Conservation (phyloP, 2,329 filamentous ascomycete genomes). For the Colletotrichum phormii region DNA sequence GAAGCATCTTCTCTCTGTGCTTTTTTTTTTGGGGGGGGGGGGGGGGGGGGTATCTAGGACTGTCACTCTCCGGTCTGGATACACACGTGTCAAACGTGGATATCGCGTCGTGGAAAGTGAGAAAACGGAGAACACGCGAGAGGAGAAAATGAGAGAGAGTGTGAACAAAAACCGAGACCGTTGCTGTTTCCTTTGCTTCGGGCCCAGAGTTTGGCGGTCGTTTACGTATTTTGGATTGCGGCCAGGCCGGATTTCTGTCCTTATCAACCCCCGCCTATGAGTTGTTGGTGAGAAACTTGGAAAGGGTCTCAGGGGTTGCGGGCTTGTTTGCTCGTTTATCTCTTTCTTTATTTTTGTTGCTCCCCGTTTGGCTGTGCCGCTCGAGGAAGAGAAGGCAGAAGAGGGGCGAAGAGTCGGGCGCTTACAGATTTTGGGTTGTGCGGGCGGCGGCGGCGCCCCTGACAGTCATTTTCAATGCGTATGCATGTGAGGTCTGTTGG, state of each 20-base stretch:
- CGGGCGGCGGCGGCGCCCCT: background rate
- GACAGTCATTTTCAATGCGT: background rate
- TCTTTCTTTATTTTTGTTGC: background rate
- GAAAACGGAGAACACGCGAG: background rate
- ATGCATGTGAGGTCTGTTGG: background rate
- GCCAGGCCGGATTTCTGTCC: background rate
- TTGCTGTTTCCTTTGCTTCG: background rate
- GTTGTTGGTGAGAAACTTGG: background rate
- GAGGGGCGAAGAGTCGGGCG: background rate
- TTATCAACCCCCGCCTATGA: background rate
- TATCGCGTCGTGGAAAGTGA: background rate
- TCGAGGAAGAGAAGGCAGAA: background rate
- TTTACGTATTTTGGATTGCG: constrained; percentile 51
- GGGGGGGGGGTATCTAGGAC: background rate
- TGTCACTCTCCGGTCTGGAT: background rate
- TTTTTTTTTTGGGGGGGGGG: background rate
- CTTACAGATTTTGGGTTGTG: background rate
- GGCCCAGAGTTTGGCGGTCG: background rate
- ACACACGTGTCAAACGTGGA: background rate
- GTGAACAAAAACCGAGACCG: background rate
- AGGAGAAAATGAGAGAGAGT: background rate
- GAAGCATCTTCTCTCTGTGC: background rate
- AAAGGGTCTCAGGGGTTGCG: background rate
- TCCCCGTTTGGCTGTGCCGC: background rate
- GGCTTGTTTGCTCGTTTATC: background rate